Base-by-base conservation (phyloP, 768 basidiomycete genomes). In the Kwoniella dejecticola region DNA sequence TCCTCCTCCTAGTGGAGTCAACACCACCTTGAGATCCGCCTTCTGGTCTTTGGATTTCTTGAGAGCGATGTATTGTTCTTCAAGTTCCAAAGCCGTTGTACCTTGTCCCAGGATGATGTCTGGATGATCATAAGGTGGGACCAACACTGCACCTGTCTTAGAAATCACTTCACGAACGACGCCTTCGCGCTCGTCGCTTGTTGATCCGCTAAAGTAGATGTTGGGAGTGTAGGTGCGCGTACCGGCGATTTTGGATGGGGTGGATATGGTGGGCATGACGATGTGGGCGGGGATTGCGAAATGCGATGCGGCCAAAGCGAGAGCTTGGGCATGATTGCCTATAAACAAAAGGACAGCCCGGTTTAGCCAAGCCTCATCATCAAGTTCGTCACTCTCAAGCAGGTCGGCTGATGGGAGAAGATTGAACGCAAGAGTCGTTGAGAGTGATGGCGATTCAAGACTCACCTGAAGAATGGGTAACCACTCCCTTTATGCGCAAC, bases 271-370 rank as follows among this genome's bases (percentile, higher is more conserved):
- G 4, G 74, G 74, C 66, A 71, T 71, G 59, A 75, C 71, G 30
- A 75, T 72, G 42, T 75, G 58, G 4, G 69, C 62, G 17, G 74
- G 71, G 31, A 75, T 66, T 12, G 24, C 19, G 40, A 64, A 67
- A 12, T 57, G 45, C 2, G 56, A 62, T 10, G 71, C 69, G 23
- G 71, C 71, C 17, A 75, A 59, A 5, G 74, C 69, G 21, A 75
- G 67, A 1, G 71, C 71, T 54, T 70, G 71, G 8, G 74, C 71
- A 50, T 75, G 74, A 50, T 75, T 75, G 1, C 74, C 74, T 75
- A 48, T 7, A 36, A n/a, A n/a, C n/a, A n/a, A n/a, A n/a, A n/a
- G n/a, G n/a, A n/a, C n/a, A n/a, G n/a, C n/a, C n/a, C n/a, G n/a
- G n/a, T n/a, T n/a, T n/a, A n/a, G n/a, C n/a, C n/a, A n/a, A n/a